phyloP scores from a whole-genome alignment of 2,329 filamentous ascomycete genomes.

The Plenodomus tracheiphilus region DNA sequence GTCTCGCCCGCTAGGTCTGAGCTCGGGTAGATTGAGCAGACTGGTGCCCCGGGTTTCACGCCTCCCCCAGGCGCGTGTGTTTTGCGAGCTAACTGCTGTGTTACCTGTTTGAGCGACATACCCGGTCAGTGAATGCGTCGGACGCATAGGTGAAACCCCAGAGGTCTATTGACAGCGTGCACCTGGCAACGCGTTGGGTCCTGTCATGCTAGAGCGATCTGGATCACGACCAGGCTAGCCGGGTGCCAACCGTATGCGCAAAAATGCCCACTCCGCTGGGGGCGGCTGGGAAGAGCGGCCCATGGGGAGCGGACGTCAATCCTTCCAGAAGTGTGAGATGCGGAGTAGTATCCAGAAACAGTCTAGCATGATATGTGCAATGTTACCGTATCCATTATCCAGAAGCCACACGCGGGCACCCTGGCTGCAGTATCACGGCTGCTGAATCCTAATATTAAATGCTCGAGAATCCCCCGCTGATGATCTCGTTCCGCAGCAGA shows the following conservation, averaged over 20 bases:
- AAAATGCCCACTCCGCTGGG: constrained; percentile 6
- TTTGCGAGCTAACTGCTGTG: constrained; percentile 37
- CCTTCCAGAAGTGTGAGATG: constrained; percentile 39
- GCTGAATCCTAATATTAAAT: constrained; percentile 35
- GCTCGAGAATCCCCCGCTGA: constrained; percentile 22
- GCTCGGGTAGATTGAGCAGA: constrained; percentile 27
- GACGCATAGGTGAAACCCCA: constrained; percentile 5
- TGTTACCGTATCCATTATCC: constrained; percentile 40
- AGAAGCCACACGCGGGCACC: constrained; percentile 31
- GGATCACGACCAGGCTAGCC: constrained; percentile 12
- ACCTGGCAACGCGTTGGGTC: constrained; percentile 1
- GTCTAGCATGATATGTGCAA: constrained; percentile 32
- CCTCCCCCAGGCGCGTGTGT: constrained; percentile 27
- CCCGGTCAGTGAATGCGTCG: constrained; percentile 11
- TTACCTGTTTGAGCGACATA: constrained; percentile 23
- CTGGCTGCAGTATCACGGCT: constrained; percentile 37
- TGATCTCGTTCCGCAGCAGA: constrained; percentile 17
- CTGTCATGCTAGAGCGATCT: constrained; percentile 2
- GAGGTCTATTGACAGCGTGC: constrained; percentile 5
- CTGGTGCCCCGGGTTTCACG: constrained; percentile 36
- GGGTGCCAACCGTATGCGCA: constrained; percentile 14
- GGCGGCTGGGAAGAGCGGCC: constrained; percentile 12
- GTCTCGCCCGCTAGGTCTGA: constrained; percentile 20
- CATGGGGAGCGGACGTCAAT: constrained; percentile 20
- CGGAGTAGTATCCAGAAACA: constrained; percentile 32